These are phyloP conservation scores for Aspergillus pseudoterreus DNA, from an alignment of 2,329 filamentous ascomycete species.

Conservation along the genomic window DNA sequence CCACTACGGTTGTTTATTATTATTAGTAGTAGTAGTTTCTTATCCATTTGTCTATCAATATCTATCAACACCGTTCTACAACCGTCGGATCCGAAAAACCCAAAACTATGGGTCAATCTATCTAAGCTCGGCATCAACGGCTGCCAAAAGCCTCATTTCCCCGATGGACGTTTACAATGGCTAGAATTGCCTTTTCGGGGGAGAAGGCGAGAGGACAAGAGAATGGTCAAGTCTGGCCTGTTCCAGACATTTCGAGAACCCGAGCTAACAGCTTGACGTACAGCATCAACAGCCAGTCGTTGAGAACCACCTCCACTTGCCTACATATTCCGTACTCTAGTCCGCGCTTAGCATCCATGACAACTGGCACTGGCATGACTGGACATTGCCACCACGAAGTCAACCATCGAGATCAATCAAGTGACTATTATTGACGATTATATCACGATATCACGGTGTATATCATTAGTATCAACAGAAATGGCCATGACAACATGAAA, in stretches of 20 bases:
- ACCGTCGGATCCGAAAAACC: not conserved
- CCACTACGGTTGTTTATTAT: too few relatives aligned
- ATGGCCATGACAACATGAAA: not conserved
- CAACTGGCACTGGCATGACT: too few relatives aligned
- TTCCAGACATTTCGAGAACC: slow-evolving; percentile 4
- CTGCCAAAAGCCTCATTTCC: too few relatives aligned
- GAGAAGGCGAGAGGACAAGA: too few relatives aligned
- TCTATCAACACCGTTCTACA: not conserved
- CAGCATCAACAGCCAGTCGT: not conserved
- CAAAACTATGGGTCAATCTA: not conserved
- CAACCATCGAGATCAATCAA: not conserved
- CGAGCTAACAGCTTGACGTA: not conserved
- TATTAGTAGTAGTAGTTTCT: not conserved
- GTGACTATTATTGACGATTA: too few relatives aligned
- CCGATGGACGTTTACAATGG: too few relatives aligned
- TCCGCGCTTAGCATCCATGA: too few relatives aligned
- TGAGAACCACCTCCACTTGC: not conserved
- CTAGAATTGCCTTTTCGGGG: too few relatives aligned
- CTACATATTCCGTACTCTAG: too few relatives aligned
- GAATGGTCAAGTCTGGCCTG: slow-evolving; percentile 2
- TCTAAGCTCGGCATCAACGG: too few relatives aligned
- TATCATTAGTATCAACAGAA: not conserved
- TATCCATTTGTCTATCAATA: not conserved
- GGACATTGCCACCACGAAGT: too few relatives aligned
- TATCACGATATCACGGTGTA: too few relatives aligned